These are phyloP conservation scores for Phytophthora pini DNA, from an alignment of 352 stramenopile genomes.

Conservation along the genomic window DNA sequence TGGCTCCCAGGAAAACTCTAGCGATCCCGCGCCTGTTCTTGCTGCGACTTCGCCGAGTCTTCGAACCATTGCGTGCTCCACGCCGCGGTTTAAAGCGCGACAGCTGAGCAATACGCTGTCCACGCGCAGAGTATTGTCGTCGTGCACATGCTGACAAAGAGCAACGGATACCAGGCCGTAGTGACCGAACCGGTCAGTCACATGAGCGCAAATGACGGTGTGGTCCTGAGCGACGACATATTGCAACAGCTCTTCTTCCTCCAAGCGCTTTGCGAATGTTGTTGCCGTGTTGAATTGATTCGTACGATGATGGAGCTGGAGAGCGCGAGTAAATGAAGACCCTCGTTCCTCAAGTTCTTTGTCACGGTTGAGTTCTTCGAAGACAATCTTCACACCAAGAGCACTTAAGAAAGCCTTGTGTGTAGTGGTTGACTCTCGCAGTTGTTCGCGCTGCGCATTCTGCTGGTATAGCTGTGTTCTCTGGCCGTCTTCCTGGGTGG, in stretches of 20 bases:
- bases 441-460: constrained; percentile 47
- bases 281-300: constrained; percentile 80
- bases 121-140: constrained; percentile 33
- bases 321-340: constrained; percentile 42
- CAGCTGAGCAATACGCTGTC: constrained; percentile 80
- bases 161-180: constrained; percentile 70
- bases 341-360: constrained; percentile 25
- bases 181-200: constrained; percentile 80
- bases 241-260: constrained; percentile 26
- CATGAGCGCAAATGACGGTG: constrained; percentile 54
- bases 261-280: constrained; percentile 54
- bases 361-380: constrained; percentile 46
- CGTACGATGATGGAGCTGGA: constrained; percentile 77
- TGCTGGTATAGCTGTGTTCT: constrained; percentile 70
- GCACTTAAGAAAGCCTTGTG: constrained; percentile 73
- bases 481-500: constrained; percentile 51
- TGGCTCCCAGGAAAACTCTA: constrained; percentile 63
- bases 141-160: constrained; percentile 34
- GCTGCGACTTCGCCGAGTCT: constrained; percentile 49
- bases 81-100: constrained; percentile 68
- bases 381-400: constrained; percentile 71
- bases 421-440: constrained; percentile 38
- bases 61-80: constrained; percentile 73
- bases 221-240: constrained; percentile 34
- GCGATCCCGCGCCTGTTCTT: constrained; percentile 2